Conservation (phyloP, 148 eudicot species). For the Fagopyrum tataricum region DNA sequence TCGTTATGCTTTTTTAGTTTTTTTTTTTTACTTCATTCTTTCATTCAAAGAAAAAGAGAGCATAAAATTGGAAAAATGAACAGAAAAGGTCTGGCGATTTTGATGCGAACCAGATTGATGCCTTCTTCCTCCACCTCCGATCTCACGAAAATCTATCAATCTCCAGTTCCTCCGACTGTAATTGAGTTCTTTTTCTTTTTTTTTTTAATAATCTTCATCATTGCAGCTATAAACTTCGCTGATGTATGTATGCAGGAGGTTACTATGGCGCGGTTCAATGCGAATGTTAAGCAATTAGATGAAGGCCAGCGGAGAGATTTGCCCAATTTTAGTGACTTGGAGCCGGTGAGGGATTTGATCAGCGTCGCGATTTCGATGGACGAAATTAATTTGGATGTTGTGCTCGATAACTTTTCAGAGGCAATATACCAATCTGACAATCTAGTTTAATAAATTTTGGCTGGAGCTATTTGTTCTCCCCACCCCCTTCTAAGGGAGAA, state of each 20-base stretch:
- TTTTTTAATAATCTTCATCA: neutral
- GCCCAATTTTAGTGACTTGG: conserved; percentile 48
- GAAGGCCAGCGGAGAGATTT: conserved; percentile 7
- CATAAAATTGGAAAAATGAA: conserved; percentile 35
- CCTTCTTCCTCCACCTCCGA: conserved; percentile 28
- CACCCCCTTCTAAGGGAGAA: neutral
- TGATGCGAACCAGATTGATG: conserved; percentile 76
- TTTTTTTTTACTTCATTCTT: too few relatives aligned
- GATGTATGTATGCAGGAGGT: neutral
- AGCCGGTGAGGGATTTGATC: conserved; percentile 60
- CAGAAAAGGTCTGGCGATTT: conserved; percentile 69
- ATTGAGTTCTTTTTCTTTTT: conserved; percentile 9
- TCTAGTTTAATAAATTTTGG: neutral
- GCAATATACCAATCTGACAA: conserved; percentile 21
- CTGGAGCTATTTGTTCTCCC: neutral
- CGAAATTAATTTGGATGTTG: conserved; percentile 62
- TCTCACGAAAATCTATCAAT: conserved; percentile 14
- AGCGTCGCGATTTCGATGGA: conserved; percentile 69
- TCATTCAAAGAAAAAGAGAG: neutral
- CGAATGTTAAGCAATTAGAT: neutral
- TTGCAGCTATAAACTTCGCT: too few relatives aligned
- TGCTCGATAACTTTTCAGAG: conserved; percentile 65
- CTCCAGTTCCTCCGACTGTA: conserved; percentile 39
- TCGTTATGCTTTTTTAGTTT: too few relatives aligned
- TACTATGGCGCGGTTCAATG: neutral